Evolutionary conservation across 2,329 filamentous ascomycete genomes (phyloP), one percentile per base, ranked within the genome.

Genomic region (Stemphylium lycopersici): DNA sequence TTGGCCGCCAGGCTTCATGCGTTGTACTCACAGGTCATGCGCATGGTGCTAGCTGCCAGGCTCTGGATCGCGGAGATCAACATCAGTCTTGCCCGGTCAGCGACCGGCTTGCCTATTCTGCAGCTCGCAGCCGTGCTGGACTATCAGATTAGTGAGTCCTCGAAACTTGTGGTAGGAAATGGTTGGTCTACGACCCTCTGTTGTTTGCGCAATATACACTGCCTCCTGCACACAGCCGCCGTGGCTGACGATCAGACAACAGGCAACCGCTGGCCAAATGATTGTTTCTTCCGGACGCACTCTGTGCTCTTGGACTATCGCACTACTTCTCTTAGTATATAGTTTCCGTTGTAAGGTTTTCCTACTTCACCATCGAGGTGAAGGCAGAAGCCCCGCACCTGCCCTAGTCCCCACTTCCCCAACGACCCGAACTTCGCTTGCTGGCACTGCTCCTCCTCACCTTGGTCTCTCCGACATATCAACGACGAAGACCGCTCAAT

Each of bases 331-430:
- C 4, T 12, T 18, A 8, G 18, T 18, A 2, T 15, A n/a, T 16
- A 33, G 1, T 4, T 22, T 4, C 12, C 33, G 16, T 22, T 26
- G 37, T 26, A 6, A 24, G 13, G 18, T 22, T 32, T 6, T 34
- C 22, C 7, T 33, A 34, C 18, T 48, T 40, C 46, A 41, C n/a
- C 46, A 12, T 32, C 39, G 46, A 45, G 20, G 15, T 43, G 43
- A 48, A 36, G 34, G 38, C 22, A 7, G 47, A 24, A 39, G 31
- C 49, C 53, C 49, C 45, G 50, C 55, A 57, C 48, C 54, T 48
- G 53, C 56, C 36, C 32, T 18, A 32, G 20, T 52, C 34, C 43
- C 51, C 58, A 51, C 52, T 51, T 56, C 16, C 51, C 47, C 20
- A 46, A 22, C 11, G 26, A 38, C 34, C 32, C 40, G 31, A 42